A percentile compares a stretch with the other conserved stretches of the same genome.
These are phyloP conservation scores for Aspergillus avenaceus DNA, from an alignment of 495 filamentous ascomycete species.

Conservation along the genomic window DNA sequence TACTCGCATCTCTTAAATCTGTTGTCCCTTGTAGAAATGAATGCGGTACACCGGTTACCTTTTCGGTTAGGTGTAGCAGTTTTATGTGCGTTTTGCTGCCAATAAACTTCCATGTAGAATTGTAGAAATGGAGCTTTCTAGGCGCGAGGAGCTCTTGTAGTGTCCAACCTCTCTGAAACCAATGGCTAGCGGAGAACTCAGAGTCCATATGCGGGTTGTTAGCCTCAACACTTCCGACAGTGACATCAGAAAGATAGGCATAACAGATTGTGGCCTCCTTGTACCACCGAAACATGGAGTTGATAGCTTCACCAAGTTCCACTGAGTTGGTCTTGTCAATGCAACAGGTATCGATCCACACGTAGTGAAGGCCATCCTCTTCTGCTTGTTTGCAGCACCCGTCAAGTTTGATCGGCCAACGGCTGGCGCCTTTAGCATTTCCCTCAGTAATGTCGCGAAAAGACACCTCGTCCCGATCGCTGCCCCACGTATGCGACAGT, in stretches of 20 bases:
- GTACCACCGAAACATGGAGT: conserved; percentile 40
- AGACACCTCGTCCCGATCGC: too few relatives aligned
- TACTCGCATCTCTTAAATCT: background rate
- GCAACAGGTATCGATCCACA: conserved; percentile 30
- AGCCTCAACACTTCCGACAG: background rate
- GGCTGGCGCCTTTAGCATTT: too few relatives aligned
- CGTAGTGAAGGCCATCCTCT: background rate
- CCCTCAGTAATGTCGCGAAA: too few relatives aligned
- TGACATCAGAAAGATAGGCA: conserved; percentile 27
- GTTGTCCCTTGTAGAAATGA: conserved; percentile 3
- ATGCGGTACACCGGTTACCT: conserved; percentile 22
- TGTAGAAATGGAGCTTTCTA: conserved; percentile 20
- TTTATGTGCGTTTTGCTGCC: conserved; percentile 24
- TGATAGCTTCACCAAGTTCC: conserved; percentile 33
- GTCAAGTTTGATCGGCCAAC: too few relatives aligned
- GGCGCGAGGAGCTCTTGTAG: conserved; percentile 24
- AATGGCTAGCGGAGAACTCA: conserved; percentile 1
- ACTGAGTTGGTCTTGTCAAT: conserved; percentile 29
- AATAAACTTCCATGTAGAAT: conserved; percentile 8
- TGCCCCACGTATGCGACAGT: too few relatives aligned
- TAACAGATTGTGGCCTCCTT: conserved; percentile 23
- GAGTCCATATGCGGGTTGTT: too few relatives aligned
- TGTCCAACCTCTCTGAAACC: conserved; percentile 26
- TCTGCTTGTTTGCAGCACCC: background rate
- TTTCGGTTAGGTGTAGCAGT: conserved; percentile 14